Evolutionary conservation across 257 asterid species (phyloP).

Genomic region (Nicotiana knightiana): DNA sequence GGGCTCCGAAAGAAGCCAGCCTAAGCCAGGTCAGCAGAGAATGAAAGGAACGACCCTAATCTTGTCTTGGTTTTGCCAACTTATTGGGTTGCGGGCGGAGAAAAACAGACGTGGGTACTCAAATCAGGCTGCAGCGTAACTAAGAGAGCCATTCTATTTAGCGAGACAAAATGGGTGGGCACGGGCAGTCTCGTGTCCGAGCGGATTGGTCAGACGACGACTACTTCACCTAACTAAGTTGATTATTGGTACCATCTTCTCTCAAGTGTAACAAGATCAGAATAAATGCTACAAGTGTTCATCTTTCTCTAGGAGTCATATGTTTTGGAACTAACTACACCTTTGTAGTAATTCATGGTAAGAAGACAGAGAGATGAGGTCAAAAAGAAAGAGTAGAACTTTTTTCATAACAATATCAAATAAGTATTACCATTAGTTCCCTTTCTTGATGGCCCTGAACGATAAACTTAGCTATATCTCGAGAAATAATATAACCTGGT

Average conservation of each 20-base stretch:
- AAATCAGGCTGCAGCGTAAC: too few species aligned
- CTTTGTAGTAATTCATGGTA: not conserved
- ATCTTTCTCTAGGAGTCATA: not conserved
- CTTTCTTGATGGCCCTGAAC: constrained; percentile 62
- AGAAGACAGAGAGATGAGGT: not conserved
- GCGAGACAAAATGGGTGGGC: too few species aligned
- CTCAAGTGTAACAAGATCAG: not conserved
- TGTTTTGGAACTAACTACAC: not conserved
- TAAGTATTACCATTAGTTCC: constrained; percentile 55
- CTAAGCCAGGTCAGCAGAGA: too few species aligned
- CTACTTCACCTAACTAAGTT: not conserved
- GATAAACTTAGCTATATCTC: constrained; percentile 76
- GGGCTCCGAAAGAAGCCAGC: too few species aligned
- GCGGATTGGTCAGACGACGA: too few species aligned
- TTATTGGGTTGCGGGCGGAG: too few species aligned
- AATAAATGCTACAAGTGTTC: not conserved
- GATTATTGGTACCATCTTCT: not conserved
- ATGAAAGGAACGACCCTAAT: too few species aligned
- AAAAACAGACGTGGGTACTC: too few species aligned
- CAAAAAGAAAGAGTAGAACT: not conserved
- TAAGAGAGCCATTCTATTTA: too few species aligned
- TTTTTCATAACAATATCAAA: not conserved
- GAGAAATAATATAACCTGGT: constrained; percentile 84
- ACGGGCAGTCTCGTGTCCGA: too few species aligned
- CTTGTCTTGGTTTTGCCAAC: too few species aligned